Conservation (phyloP, 768 basidiomycete species). For the Leccinum fibrillosum region DNA sequence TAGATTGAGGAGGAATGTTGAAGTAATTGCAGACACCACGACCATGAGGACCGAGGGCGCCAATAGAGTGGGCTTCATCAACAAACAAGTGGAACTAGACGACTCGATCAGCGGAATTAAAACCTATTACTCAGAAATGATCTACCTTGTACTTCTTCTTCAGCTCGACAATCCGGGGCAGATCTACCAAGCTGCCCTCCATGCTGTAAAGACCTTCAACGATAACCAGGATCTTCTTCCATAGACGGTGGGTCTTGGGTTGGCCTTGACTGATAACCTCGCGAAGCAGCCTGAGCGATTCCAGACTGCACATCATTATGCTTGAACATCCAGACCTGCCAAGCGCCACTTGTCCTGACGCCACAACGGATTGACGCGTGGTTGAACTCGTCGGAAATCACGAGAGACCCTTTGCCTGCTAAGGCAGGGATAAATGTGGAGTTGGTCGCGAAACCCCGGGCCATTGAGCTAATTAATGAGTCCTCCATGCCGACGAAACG, state of each 20-base stretch:
- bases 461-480: conserved; percentile 88
- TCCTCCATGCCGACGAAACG: conserved; percentile 90
- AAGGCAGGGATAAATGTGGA: conserved; percentile 91
- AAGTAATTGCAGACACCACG: conserved; percentile 97
- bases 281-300: conserved; percentile 56
- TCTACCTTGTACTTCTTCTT: conserved; percentile 93
- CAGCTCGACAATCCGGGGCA: conserved; percentile 79
- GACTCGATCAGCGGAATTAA: neutral
- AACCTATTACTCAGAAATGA: conserved; percentile 12
- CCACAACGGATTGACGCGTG: conserved; percentile 95
- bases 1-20: conserved; percentile 67
- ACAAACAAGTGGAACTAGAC: conserved; percentile 89
- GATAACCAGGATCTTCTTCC: conserved; percentile 96
- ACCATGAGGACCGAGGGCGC: conserved; percentile 90
- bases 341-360: conserved; percentile 80
- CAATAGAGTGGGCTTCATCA: conserved; percentile 97
- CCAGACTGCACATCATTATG: conserved; percentile 83
- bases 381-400: conserved; percentile 97
- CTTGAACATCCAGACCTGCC: conserved; percentile 86
- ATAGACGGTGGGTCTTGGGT: conserved; percentile 95
- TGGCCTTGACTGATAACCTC: conserved; percentile 97
- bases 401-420: conserved; percentile 84
- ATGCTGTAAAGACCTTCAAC: conserved; percentile 97
- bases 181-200: conserved; percentile 92
- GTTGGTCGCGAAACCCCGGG: conserved; percentile 84